Conservation (phyloP, 768 basidiomycete genomes). For the Mycena crocata region DNA sequence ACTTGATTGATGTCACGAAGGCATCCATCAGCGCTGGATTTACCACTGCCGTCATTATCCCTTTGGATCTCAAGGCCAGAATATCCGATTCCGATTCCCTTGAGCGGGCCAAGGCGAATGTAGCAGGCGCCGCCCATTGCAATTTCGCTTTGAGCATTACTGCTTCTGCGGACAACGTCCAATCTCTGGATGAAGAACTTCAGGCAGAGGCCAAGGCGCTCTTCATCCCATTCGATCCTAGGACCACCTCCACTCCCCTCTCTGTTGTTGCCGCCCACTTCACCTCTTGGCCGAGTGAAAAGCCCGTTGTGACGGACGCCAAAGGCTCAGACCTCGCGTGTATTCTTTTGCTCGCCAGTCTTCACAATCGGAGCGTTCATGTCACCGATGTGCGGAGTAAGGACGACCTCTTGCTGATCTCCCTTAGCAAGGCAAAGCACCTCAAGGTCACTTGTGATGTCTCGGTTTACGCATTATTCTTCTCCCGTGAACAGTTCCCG, state of each 20-base stretch:
- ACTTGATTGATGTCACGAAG: conserved; percentile 76
- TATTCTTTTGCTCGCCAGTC: conserved; percentile 91
- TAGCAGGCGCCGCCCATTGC: conserved; percentile 77
- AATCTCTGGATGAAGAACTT: conserved; percentile 76
- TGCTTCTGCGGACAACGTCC: conserved; percentile 76
- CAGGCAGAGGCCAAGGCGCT: conserved; percentile 85
- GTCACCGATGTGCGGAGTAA: conserved; percentile 88
- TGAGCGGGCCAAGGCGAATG: conserved; percentile 74
- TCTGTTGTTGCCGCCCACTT: conserved; percentile 89
- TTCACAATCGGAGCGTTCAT: conserved; percentile 90
- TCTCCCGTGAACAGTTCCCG: conserved; percentile 80
- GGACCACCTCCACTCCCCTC: conserved; percentile 63
- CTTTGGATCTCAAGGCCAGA: conserved; percentile 68
- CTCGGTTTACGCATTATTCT: conserved; percentile 92
- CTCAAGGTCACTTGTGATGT: conserved; percentile 98
- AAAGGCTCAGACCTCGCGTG: conserved; percentile 93
- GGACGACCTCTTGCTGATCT: conserved; percentile 91
- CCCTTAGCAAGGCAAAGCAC: conserved; percentile 92
- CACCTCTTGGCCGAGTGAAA: conserved; percentile 88
- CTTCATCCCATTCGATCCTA: conserved; percentile 82
- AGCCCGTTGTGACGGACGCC: conserved; percentile 95
- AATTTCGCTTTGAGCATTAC: conserved; percentile 89
- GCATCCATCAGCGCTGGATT: conserved; percentile 93
- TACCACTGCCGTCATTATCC: conserved; percentile 84
- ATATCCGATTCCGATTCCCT: conserved; percentile 79